A percentile compares a stretch with the other conserved stretches of the same genome.
Evolutionary conservation across 2,329 filamentous ascomycete species (phyloP).

Genomic region (Pseudocercospora eumusae): DNA sequence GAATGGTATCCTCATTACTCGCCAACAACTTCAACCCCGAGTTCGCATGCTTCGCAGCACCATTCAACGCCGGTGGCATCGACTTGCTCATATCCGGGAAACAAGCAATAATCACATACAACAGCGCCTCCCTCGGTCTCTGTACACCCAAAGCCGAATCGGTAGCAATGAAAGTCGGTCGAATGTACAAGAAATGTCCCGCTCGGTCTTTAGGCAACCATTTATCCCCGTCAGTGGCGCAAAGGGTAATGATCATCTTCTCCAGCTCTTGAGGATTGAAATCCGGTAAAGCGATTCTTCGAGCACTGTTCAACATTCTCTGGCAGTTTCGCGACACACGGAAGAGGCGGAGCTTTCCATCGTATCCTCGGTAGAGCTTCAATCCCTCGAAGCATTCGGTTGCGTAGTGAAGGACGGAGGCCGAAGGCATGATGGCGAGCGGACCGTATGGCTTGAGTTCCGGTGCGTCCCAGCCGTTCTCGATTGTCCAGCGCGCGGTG

Average conservation of each 20-base stretch:
- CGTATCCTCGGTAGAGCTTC: constrained; percentile 69
- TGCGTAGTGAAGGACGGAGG: constrained; percentile 81
- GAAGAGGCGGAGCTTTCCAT: constrained; percentile 74
- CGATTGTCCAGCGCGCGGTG: constrained; percentile 62
- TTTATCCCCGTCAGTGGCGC: constrained; percentile 70
- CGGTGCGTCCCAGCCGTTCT: constrained; percentile 70
- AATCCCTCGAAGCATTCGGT: constrained; percentile 88
- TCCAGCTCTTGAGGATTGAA: constrained; percentile 73
- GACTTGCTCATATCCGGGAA: constrained; percentile 49
- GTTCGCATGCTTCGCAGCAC: constrained; percentile 19
- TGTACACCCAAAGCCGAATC: constrained; percentile 79
- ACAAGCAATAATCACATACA: constrained; percentile 71
- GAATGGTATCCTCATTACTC: constrained; percentile 76
- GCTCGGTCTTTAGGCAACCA: constrained; percentile 74
- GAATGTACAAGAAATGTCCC: constrained; percentile 72
- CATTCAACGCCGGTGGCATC: constrained; percentile 35
- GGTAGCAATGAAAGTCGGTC: constrained; percentile 83
- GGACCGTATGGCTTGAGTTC: constrained; percentile 76
- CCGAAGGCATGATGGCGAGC: constrained; percentile 75
- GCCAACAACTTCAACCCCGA: constrained; percentile 70
- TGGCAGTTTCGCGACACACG: constrained; percentile 71
- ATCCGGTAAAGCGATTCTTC: constrained; percentile 70
- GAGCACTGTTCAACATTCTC: constrained; percentile 59
- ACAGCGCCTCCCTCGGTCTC: constrained; percentile 75
- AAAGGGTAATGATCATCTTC: constrained; percentile 70